Conservation (phyloP, 176 grass and related monocot genomes). For the Carex littledalei region DNA sequence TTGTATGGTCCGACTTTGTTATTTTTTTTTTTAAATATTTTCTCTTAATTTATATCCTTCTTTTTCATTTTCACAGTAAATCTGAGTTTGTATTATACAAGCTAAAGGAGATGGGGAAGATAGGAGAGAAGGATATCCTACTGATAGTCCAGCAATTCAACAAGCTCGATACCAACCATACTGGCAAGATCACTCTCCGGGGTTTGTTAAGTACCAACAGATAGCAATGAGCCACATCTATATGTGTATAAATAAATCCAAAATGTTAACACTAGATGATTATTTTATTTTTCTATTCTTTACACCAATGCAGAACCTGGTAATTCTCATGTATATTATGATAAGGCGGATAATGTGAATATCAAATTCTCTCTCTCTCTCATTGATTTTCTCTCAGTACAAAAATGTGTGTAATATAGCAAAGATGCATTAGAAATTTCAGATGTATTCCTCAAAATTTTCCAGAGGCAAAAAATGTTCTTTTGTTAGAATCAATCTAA, state of each 20-base stretch:
- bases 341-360: conserved; percentile 2
- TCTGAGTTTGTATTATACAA: conserved; percentile 64
- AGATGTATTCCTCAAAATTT: not conserved
- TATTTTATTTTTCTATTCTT: conserved; percentile 13
- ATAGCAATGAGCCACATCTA: not conserved
- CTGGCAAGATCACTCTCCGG: conserved; percentile 35
- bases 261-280: conserved; percentile 11
- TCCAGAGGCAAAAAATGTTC: not conserved
- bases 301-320: not conserved
- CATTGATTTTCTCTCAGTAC: not conserved
- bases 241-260: not conserved
- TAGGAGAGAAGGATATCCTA: conserved; percentile 45
- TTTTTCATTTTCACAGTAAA: conserved; percentile 19
- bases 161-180: conserved; percentile 49
- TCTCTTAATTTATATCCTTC: not conserved
- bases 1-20: not conserved
- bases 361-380: not conserved
- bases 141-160: conserved; percentile 63
- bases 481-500: not conserved
- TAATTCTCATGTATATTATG: conserved; percentile 1
- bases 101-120: conserved; percentile 67
- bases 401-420: not conserved
- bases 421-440: not conserved
- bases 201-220: conserved; percentile 27
- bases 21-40: not conserved